Evolutionary conservation across 2,329 filamentous ascomycete genomes (phyloP).

Genomic region (Cladosporium sp.): DNA sequence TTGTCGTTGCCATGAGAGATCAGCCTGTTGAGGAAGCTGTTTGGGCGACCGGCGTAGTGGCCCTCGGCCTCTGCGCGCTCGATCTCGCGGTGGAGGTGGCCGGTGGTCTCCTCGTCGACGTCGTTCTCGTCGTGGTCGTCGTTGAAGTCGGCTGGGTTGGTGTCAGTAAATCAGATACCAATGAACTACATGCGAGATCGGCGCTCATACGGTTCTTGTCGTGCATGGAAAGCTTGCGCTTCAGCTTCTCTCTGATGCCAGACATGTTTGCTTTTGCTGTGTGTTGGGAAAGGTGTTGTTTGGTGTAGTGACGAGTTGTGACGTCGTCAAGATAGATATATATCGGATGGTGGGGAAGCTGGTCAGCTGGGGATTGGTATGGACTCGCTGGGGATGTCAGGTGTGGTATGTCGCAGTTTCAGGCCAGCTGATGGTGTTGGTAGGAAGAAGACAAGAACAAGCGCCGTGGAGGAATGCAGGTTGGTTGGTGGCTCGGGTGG

Average conservation of each 20-base stretch:
- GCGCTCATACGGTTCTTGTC: constrained; percentile 39
- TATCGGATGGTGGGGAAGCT: constrained; percentile 10
- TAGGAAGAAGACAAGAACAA: background rate
- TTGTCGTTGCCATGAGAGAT: constrained; percentile 44
- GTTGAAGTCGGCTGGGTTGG: constrained; percentile 33
- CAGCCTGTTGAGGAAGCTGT: constrained; percentile 42
- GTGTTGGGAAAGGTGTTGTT: constrained; percentile 4
- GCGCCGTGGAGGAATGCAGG: constrained; percentile 7
- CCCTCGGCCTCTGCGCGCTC: constrained; percentile 38
- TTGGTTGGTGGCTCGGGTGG: background rate
- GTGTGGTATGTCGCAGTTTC: constrained; percentile 8
- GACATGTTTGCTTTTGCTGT: constrained; percentile 31
- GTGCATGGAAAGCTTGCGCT: constrained; percentile 41
- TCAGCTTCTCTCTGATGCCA: constrained; percentile 41
- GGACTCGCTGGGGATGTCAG: background rate
- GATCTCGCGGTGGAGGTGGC: constrained; percentile 40
- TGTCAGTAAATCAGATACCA: background rate
- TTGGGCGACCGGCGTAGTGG: constrained; percentile 38
- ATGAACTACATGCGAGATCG: background rate
- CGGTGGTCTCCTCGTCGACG: constrained; percentile 42
- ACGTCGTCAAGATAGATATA: constrained; percentile 6
- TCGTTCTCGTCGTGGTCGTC: constrained; percentile 37
- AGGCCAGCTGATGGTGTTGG: constrained; percentile 20
- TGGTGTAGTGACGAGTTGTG: constrained; percentile 9
- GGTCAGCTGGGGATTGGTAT: background rate